Conservation (phyloP, 495 filamentous ascomycete genomes). For the Daldinia grandis region DNA sequence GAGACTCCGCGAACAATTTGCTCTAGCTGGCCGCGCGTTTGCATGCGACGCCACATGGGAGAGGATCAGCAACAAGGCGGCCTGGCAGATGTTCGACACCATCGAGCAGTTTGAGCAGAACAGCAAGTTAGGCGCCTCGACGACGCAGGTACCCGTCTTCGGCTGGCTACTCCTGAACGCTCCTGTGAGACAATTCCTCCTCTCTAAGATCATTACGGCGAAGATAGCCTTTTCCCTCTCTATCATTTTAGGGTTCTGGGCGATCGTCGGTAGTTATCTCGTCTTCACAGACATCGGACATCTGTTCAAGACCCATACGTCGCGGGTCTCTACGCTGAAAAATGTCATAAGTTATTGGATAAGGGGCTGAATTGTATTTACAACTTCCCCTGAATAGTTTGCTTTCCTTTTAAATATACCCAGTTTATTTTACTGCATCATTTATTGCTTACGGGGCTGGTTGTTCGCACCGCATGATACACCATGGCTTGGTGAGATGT, state of each 20-base stretch:
- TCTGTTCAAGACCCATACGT: conserved; percentile 17
- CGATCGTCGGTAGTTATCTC: conserved; percentile 43
- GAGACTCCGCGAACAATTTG: conserved; percentile 49
- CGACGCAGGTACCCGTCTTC: conserved; percentile 28
- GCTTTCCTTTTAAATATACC: background rate
- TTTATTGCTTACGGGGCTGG: too few species aligned
- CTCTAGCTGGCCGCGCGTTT: conserved; percentile 53
- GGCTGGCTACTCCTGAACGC: conserved; percentile 40
- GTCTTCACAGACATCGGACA: conserved; percentile 25
- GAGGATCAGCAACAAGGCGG: conserved; percentile 68
- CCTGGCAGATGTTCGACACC: conserved; percentile 63
- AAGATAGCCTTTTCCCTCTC: conserved; percentile 48
- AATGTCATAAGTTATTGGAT: conserved; percentile 8
- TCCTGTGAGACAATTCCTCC: conserved; percentile 19
- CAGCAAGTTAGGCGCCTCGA: conserved; percentile 7
- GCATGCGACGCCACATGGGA: conserved; percentile 71
- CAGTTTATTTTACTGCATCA: background rate
- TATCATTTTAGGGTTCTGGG: conserved; percentile 52
- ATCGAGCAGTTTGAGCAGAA: conserved; percentile 51
- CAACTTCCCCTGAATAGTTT: background rate
- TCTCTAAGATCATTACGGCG: conserved; percentile 39
- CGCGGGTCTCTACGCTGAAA: background rate
- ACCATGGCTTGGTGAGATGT: too few species aligned
- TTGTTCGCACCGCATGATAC: too few species aligned
- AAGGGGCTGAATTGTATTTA: background rate